These are phyloP conservation scores for Zasmidium angulare DNA, from an alignment of 2,329 filamentous ascomycete species.

Conservation along the genomic window DNA sequence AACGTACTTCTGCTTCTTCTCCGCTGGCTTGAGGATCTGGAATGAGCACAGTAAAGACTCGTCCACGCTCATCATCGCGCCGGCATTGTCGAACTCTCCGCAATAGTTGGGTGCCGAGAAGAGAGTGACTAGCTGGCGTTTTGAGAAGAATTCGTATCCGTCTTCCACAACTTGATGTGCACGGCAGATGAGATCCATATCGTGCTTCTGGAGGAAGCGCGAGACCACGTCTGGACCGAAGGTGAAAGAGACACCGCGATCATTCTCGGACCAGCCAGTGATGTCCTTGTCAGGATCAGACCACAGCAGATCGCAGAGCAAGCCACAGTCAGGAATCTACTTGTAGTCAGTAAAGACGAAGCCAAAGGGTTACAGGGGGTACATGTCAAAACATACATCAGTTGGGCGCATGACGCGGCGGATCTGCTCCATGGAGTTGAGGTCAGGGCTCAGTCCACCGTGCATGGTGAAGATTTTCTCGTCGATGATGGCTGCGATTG, in stretches of 20 bases:
- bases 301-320: conserved; percentile 97
- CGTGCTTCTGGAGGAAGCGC: conserved; percentile 96
- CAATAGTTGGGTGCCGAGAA: conserved; percentile 99
- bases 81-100: conserved; percentile 98
- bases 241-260: conserved; percentile 96
- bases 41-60: conserved; percentile 98
- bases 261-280: conserved; percentile 98
- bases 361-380: too few species aligned
- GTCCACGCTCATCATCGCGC: conserved; percentile 99
- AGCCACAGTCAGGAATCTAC: conserved; percentile 95
- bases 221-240: conserved; percentile 97
- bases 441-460: conserved; percentile 90
- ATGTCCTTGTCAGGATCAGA: conserved; percentile 99
- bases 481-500: conserved; percentile 97
- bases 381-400: conserved; percentile 68
- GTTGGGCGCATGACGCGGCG: conserved; percentile 98
- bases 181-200: conserved; percentile 99
- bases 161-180: conserved; percentile 99
- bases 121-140: conserved; percentile 92
- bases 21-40: conserved; percentile 99
- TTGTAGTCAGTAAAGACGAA: conserved; percentile 16
- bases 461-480: conserved; percentile 99
- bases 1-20: conserved; percentile 99
- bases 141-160: conserved; percentile 99
- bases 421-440: conserved; percentile 99